These are phyloP conservation scores for Cryptococcus hybrid DNA, from an alignment of 1,284 basidiomycete genomes.

Conservation along the genomic window DNA sequence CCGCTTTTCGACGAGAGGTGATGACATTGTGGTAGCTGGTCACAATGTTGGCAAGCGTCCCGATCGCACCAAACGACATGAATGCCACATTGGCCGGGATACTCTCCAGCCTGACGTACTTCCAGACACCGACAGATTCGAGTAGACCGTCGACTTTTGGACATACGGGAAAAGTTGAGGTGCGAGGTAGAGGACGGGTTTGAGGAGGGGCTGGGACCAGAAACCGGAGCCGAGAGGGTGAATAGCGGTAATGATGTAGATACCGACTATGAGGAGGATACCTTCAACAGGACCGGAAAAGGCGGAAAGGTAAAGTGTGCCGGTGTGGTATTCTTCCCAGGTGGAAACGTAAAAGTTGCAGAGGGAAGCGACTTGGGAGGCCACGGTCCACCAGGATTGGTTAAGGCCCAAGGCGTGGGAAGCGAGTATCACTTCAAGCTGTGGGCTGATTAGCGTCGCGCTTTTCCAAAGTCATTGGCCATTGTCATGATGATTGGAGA, in stretches of 20 bases:
- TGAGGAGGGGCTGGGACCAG: constrained; percentile 58
- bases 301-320: constrained; percentile 82
- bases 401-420: constrained; percentile 86
- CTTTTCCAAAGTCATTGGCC: background rate
- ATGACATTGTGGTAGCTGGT: constrained; percentile 76
- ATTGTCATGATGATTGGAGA: background rate
- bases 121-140: constrained; percentile 17
- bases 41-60: constrained; percentile 76
- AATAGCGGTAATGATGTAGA: constrained; percentile 71
- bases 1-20: constrained; percentile 53
- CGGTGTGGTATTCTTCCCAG: constrained; percentile 99
- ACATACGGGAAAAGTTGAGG: constrained; percentile 23
- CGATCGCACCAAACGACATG: constrained; percentile 77
- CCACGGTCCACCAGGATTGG: constrained; percentile 93
- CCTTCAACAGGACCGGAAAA: constrained; percentile 98
- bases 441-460: too few species aligned
- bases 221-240: constrained; percentile 65
- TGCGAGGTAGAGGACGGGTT: constrained; percentile 23
- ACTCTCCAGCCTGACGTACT: constrained; percentile 49
- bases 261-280: constrained; percentile 77
- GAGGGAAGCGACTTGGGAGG: constrained; percentile 78
- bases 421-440: constrained; percentile 68
- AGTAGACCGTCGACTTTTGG: constrained; percentile 26
- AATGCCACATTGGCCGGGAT: constrained; percentile 81
- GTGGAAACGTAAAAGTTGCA: constrained; percentile 84